Evolutionary conservation across 2,329 filamentous ascomycete genomes (phyloP), one percentile per base, ranked within the genome.

Genomic region (Aspergillus sclerotialis): DNA sequence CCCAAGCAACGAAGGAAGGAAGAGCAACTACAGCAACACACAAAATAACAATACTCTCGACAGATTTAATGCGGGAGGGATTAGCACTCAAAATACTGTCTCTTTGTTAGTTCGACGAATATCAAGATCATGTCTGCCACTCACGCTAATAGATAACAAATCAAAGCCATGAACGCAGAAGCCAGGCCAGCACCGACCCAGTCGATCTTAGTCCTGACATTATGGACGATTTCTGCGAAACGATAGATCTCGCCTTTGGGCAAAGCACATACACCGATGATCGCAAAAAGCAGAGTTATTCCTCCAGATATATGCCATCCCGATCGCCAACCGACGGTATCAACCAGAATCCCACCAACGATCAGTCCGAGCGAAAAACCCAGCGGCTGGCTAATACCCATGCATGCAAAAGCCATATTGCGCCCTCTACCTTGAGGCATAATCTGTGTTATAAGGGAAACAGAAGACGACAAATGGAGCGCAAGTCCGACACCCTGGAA

Each of bases 1-100:
- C 67, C 76, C 76, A 81, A 7, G 59, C 48, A 28, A 72, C 55
- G 47, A 81, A 81, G 0, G 55, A 46, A 0, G 69, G 68, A 3
- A 77, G 42, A 7, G 51, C 2, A 67, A 60, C 42, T 2, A 67
- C 39, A 4, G 66, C 63, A 3, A 73, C 34, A 2, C 57, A 55
- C 0, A 80, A 52, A 2, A 75, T 48, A 0, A 59, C 57, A 12
- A 76, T 68, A 23, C 64, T 72, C 0, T 52, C 45, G 0, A 66
- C 52, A 0, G 66, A 46, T n/a, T 51, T 56, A 30, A 77, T 70
- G 1, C 59, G 61, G 0, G 45, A 43, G 5, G 43, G 43, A 15
- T 44, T 35, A 11, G 42, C 39, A 4, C 43, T 50, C 16, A 58
- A 38, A 4, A 44, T 39, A 4, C 52, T 58, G 11, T 11, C 9